A percentile compares a stretch with the other conserved stretches of the same genome.
These are phyloP conservation scores for Coemansia sp. DNA, from an alignment of 192 early-diverging fungal genomes.

Conservation along the genomic window DNA sequence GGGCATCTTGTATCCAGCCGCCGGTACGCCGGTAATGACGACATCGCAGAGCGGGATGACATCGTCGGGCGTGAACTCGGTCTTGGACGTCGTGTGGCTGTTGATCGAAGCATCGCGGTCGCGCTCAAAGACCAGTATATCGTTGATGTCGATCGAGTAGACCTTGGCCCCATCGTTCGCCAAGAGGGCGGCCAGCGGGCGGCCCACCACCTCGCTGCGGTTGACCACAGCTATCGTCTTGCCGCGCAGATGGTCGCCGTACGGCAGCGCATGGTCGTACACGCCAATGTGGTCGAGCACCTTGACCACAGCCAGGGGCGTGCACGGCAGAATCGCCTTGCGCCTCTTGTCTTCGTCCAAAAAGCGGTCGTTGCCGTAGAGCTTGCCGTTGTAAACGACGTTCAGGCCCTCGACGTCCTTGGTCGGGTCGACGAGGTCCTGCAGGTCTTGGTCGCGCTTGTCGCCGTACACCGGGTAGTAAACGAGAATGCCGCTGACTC, in stretches of 20 bases:
- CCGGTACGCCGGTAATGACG: slow-evolving; percentile 97
- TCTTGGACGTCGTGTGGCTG: slow-evolving; percentile 69
- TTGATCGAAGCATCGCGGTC: slow-evolving; percentile 62
- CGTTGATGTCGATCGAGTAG: slow-evolving; percentile 90
- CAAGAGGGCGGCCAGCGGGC: slow-evolving; percentile 92
- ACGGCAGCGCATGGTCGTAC: slow-evolving; percentile 83
- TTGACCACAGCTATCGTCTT: slow-evolving; percentile 91
- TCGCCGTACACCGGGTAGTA: slow-evolving; percentile 98
- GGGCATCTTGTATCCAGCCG: slow-evolving; percentile 82
- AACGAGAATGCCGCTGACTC: slow-evolving; percentile 94
- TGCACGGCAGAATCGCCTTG: slow-evolving; percentile 98
- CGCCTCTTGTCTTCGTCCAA: slow-evolving; percentile 76
- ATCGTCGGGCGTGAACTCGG: slow-evolving; percentile 69
- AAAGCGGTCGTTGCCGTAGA: slow-evolving; percentile 95
- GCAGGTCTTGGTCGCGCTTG: slow-evolving; percentile 91
- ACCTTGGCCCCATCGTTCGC: slow-evolving; percentile 99
- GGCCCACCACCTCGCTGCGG: slow-evolving; percentile 95
- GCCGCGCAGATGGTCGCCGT: slow-evolving; percentile 95
- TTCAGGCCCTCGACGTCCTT: slow-evolving; percentile 99
- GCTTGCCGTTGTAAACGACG: slow-evolving; percentile 91
- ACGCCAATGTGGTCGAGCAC: slow-evolving; percentile 93
- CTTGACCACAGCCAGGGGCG: slow-evolving; percentile 96
- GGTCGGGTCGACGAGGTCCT: slow-evolving; percentile 79
- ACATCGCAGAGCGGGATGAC: slow-evolving; percentile 87
- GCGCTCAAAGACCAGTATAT: slow-evolving; percentile 77